These are phyloP conservation scores for Ustilago trichophora DNA, from an alignment of 1,284 basidiomycete genomes.

Conservation along the genomic window DNA sequence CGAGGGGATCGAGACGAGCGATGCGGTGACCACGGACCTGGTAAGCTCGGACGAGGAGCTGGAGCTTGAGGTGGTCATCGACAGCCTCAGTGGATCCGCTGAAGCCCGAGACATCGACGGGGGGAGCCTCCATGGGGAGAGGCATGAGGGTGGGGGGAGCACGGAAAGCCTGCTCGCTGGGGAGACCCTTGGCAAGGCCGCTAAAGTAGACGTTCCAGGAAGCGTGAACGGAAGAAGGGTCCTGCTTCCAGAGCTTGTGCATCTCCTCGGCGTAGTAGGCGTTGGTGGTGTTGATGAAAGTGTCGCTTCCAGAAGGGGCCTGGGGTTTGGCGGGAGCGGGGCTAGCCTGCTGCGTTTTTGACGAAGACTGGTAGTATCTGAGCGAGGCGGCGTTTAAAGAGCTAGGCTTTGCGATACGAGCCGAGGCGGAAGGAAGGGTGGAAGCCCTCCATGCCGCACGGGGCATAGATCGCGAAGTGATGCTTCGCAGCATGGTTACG, in stretches of 20 bases:
- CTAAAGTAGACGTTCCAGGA: constrained; percentile 97
- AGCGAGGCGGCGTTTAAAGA: constrained; percentile 8
- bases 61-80: constrained; percentile 86
- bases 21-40: constrained; percentile 98
- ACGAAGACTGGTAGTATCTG: constrained; percentile 47
- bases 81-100: constrained; percentile 76
- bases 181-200: constrained; percentile 87
- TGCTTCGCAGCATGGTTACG: constrained; percentile 46
- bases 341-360: constrained; percentile 36
- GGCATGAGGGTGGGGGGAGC: constrained; percentile 76
- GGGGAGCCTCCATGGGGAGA: constrained; percentile 82
- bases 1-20: constrained; percentile 93
- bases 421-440: constrained; percentile 36
- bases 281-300: constrained; percentile 75
- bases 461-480: constrained; percentile 41
- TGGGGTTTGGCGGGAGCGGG: constrained; percentile 48
- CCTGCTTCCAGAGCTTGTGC: constrained; percentile 66
- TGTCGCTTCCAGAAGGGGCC: constrained; percentile 56
- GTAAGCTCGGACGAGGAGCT: constrained; percentile 80
- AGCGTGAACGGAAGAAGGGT: constrained; percentile 89
- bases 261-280: constrained; percentile 92
- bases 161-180: constrained; percentile 83
- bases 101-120: constrained; percentile 73
- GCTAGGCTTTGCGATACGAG: constrained; percentile 33
- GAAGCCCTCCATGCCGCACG: constrained; percentile 39